These are phyloP conservation scores for Termitomyces titanicus DNA, from an alignment of 768 basidiomycete genomes.

Conservation along the genomic window DNA sequence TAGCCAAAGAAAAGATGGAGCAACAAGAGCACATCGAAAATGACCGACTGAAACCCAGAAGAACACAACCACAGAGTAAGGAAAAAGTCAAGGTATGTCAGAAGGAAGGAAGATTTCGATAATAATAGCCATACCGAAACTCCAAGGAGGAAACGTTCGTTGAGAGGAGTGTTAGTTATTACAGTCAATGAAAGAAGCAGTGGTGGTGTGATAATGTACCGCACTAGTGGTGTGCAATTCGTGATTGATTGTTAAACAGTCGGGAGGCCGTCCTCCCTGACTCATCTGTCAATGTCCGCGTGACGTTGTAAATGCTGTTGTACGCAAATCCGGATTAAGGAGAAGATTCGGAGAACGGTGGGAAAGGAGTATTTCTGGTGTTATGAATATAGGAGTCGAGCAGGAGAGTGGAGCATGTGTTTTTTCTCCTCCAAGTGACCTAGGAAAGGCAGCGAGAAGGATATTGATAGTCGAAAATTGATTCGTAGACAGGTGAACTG, in stretches of 20 bases:
- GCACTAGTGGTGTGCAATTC: not conserved
- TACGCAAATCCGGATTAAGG: not conserved
- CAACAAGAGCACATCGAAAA: not conserved
- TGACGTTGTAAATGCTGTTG: not conserved
- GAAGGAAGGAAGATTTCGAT: not conserved
- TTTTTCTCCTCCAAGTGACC: not conserved
- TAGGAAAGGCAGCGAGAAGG: not conserved
- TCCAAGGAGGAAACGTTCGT: not conserved
- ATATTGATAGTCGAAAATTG: not conserved
- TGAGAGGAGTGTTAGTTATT: not conserved
- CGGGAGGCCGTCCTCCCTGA: not conserved
- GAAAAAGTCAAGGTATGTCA: not conserved
- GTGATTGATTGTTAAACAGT: not conserved
- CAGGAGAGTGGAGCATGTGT: not conserved
- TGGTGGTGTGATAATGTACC: not conserved
- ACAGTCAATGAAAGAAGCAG: not conserved
- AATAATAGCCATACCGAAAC: not conserved
- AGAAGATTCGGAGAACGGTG: not conserved
- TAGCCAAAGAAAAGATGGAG: not conserved
- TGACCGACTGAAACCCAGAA: not conserved
- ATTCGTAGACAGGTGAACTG: not conserved
- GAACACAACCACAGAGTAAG: not conserved
- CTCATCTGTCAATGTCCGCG: slow-evolving; percentile 1
- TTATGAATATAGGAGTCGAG: not conserved
- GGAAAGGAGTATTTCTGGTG: not conserved